Percentiles rank a stretch among this genome's conserved stretches.
Conservation (phyloP, 176 grass and related monocot species). For the Ananas comosus region DNA sequence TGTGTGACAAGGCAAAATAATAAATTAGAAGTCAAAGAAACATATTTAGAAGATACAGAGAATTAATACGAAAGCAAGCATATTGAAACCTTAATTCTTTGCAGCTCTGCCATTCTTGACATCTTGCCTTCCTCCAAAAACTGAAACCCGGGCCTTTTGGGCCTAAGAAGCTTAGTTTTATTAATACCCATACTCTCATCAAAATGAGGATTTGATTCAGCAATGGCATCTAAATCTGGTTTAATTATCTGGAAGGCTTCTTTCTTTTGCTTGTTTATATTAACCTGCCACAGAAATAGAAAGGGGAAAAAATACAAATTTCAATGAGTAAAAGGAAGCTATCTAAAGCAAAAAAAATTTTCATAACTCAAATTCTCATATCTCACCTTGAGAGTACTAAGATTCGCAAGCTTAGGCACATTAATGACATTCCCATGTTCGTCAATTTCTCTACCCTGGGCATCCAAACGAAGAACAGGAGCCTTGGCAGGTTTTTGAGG, state of each 20-base stretch:
- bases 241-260: conserved; percentile 97
- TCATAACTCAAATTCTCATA: conserved; percentile 15
- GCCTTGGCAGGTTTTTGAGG: conserved; percentile 71
- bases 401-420: conserved; percentile 54
- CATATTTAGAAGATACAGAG: not conserved
- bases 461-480: conserved; percentile 79
- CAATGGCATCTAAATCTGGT: conserved; percentile 86
- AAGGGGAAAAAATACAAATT: conserved; percentile 10
- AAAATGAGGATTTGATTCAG: conserved; percentile 71
- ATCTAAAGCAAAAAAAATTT: not conserved
- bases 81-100: conserved; percentile 65
- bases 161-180: conserved; percentile 76
- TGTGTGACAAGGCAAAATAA: conserved; percentile 4
- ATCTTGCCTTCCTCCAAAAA: conserved; percentile 86
- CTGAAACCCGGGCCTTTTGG: conserved; percentile 78
- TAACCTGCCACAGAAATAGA: conserved; percentile 47
- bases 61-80: not conserved
- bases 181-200: conserved; percentile 87
- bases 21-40: not conserved
- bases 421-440: conserved; percentile 82
- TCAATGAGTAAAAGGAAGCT: not conserved
- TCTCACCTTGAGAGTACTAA: conserved; percentile 90
- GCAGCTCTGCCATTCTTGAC: conserved; percentile 81
- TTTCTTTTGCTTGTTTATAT: conserved; percentile 97
- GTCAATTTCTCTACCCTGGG: conserved; percentile 92